Evolutionary conservation across 2,329 filamentous ascomycete species (phyloP).

Genomic region (Dothidotthia symphoricarpi): DNA sequence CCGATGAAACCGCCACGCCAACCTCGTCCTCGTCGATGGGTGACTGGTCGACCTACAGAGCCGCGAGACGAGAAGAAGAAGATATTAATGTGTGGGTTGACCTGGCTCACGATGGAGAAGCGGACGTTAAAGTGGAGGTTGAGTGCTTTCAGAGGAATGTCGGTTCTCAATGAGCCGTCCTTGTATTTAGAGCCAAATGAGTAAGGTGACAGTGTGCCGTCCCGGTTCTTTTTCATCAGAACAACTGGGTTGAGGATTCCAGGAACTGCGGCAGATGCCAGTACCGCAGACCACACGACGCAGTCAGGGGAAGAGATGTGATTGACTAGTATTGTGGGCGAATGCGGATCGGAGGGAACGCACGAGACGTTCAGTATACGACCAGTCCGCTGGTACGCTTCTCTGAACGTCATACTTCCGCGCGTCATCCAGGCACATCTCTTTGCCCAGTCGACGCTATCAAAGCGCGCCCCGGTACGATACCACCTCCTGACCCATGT

Average conservation of each 20-base stretch:
- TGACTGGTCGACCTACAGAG: conserved; percentile 87
- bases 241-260: conserved; percentile 95
- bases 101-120: conserved; percentile 83
- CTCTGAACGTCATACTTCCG: conserved; percentile 89
- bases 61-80: conserved; percentile 98
- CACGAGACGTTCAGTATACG: conserved; percentile 95
- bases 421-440: conserved; percentile 85
- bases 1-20: conserved; percentile 96
- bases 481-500: conserved; percentile 85
- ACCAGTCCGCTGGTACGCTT: conserved; percentile 91
- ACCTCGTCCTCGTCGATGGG: conserved; percentile 85
- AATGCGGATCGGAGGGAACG: conserved; percentile 93
- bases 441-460: conserved; percentile 86
- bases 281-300: conserved; percentile 95
- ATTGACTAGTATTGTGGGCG: conserved; percentile 87
- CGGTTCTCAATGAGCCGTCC: conserved; percentile 88
- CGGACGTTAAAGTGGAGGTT: conserved; percentile 99
- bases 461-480: conserved; percentile 88
- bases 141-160: conserved; percentile 90
- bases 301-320: conserved; percentile 94
- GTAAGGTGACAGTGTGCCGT: conserved; percentile 79
- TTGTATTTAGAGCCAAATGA: conserved; percentile 99
- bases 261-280: conserved; percentile 92
- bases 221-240: conserved; percentile 78
- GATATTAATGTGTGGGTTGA: conserved; percentile 96